phyloP scores from a whole-genome alignment of 768 basidiomycete genomes.

The Lentinula sp. region DNA sequence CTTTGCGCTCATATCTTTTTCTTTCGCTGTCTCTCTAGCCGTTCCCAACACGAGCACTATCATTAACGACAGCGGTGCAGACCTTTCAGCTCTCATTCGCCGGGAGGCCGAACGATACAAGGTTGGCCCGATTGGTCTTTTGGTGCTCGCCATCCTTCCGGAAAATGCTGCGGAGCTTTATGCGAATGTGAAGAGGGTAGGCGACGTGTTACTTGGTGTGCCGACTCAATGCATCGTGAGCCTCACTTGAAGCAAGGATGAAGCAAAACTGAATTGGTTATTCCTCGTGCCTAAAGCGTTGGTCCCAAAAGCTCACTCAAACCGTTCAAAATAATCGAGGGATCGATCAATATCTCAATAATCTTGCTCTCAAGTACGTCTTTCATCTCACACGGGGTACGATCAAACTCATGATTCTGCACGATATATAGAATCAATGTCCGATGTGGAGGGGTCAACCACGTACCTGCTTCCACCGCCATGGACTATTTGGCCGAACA shows the following conservation, averaged over 20 bases:
- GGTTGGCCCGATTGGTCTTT: slow-evolving; percentile 1
- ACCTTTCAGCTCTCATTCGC: not conserved
- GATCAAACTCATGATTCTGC: not conserved
- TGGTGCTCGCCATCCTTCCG: slow-evolving; percentile 24
- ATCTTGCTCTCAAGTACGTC: slow-evolving; percentile 54
- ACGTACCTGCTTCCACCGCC: slow-evolving; percentile 36
- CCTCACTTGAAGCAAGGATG: not conserved
- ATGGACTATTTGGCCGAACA: slow-evolving; percentile 26
- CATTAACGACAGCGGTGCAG: not conserved
- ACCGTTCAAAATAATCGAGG: not conserved
- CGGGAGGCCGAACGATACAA: not conserved
- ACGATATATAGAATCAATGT: slow-evolving; percentile 46
- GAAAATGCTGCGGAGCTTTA: slow-evolving; percentile 23
- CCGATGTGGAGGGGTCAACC: slow-evolving; percentile 61
- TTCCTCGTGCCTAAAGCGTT: slow-evolving; percentile 18
- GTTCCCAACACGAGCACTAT: not conserved
- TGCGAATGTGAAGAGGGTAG: slow-evolving; percentile 22
- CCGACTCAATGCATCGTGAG: slow-evolving; percentile 62
- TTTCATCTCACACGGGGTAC: not conserved
- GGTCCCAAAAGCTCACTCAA: slow-evolving; percentile 17
- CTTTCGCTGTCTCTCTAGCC: not conserved
- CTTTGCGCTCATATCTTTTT: not conserved
- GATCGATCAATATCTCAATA: slow-evolving; percentile 52
- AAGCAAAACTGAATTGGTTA: slow-evolving; percentile 24
- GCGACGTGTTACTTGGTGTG: slow-evolving; percentile 44